Percentiles rank a stretch among this genome's conserved stretches.
phyloP scores from a whole-genome alignment of 345 rosid species.

The Dimocarpus longan region DNA sequence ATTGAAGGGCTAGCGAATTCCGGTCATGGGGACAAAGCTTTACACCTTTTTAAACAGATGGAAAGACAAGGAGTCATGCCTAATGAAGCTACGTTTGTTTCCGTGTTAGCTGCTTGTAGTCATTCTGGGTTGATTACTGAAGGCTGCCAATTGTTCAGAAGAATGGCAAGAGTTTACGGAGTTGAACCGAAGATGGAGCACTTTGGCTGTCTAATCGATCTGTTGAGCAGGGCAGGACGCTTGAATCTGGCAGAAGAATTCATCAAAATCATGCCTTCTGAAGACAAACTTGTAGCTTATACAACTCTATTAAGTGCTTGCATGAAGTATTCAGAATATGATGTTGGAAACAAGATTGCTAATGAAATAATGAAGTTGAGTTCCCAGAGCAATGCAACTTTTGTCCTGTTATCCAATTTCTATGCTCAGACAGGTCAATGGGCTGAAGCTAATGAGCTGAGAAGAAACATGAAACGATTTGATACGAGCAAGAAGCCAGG shows the following conservation, averaged over 20 bases:
- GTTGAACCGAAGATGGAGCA: constrained; percentile 26
- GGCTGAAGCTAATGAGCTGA: constrained; percentile 26
- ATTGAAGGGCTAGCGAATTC: constrained; percentile 38
- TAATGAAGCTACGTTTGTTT: constrained; percentile 36
- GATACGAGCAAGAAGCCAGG: constrained; percentile 32
- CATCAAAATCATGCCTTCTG: constrained; percentile 17
- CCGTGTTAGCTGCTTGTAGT: constrained; percentile 28
- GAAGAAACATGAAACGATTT: constrained; percentile 20
- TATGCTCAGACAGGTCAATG: constrained; percentile 33
- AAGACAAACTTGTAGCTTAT: constrained; percentile 12
- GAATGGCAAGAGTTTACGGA: constrained; percentile 23
- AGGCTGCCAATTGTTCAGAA: constrained; percentile 29
- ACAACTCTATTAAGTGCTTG: constrained; percentile 32
- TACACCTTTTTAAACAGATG: constrained; percentile 29
- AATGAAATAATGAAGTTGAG: constrained; percentile 15
- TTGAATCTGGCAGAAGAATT: constrained; percentile 31
- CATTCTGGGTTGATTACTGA: constrained; percentile 35
- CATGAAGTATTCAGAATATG: constrained; percentile 28
- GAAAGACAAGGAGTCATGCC: constrained; percentile 24
- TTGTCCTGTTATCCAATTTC: constrained; percentile 35
- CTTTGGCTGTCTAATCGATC: constrained; percentile 35
- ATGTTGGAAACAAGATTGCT: constrained; percentile 27
- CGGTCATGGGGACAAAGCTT: constrained; percentile 31
- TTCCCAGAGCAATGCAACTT: constrained; percentile 15
- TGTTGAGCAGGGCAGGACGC: constrained; percentile 32